A percentile compares a stretch with the other conserved stretches of the same genome.
Conservation (phyloP, 768 basidiomycete species). For the Phanerochaete sordida region DNA sequence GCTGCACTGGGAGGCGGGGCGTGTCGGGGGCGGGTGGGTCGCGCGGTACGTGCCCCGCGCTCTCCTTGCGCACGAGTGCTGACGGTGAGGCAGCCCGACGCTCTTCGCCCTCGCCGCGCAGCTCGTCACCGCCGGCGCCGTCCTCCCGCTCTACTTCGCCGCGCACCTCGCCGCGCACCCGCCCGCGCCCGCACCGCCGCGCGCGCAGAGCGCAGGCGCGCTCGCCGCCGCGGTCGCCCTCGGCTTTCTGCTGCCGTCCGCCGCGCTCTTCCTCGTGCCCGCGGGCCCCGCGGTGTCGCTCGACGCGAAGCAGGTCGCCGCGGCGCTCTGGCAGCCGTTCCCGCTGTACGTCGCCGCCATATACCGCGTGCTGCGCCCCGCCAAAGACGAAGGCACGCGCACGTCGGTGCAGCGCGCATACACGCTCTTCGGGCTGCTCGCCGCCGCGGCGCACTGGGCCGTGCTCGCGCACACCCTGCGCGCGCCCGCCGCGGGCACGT, state of each 20-base stretch:
- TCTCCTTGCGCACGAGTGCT: background rate
- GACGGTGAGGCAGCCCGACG: constrained; percentile 4
- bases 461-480: background rate
- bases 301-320: constrained; percentile 8
- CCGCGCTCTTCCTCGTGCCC: background rate
- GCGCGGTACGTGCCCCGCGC: background rate
- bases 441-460: background rate
- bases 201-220: background rate
- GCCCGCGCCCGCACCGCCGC: background rate
- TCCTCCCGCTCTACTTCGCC: constrained; percentile 10
- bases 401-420: background rate
- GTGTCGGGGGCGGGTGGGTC: background rate
- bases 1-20: constrained; percentile 10
- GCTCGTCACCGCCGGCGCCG: constrained; percentile 9
- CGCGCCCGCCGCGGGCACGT: background rate
- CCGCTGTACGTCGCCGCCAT: constrained; percentile 5
- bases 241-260: background rate
- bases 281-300: background rate
- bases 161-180: background rate
- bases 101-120: constrained; percentile 8
- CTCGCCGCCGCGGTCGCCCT: background rate
- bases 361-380: background rate
- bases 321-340: constrained; percentile 14
- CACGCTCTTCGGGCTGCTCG: background rate
- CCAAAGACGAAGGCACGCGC: background rate